These are phyloP conservation scores for Vigna reflexopilosa DNA, from an alignment of 306 rosid genomes.

Conservation along the genomic window DNA sequence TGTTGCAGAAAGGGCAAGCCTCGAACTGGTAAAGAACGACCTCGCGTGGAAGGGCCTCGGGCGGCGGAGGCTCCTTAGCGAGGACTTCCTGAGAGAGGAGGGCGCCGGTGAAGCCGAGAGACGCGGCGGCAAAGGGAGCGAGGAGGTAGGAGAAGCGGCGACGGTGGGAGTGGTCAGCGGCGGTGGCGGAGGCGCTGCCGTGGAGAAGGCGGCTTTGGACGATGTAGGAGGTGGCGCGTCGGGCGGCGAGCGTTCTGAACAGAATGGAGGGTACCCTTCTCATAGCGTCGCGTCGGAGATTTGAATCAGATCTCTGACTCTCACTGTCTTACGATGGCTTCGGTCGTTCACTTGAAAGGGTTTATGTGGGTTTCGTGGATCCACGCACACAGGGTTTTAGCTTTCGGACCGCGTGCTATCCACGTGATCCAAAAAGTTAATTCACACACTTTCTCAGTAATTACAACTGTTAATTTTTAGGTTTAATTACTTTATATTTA, in stretches of 20 bases:
- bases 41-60: slow-evolving; percentile 64
- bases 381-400: slow-evolving; percentile 43
- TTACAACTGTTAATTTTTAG: too few species aligned
- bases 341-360: slow-evolving; percentile 18
- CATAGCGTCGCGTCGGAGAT: slow-evolving; percentile 46
- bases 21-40: slow-evolving; percentile 92
- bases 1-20: slow-evolving; percentile 96
- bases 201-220: slow-evolving; percentile 57
- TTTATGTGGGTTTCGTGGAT: slow-evolving; percentile 33
- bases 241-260: slow-evolving; percentile 63
- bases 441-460: neutral
- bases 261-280: slow-evolving; percentile 66
- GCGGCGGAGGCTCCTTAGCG: slow-evolving; percentile 80
- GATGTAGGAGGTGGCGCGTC: slow-evolving; percentile 47
- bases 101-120: slow-evolving; percentile 69
- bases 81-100: slow-evolving; percentile 59
- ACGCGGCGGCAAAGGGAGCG: slow-evolving; percentile 42
- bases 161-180: slow-evolving; percentile 37
- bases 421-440: neutral
- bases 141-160: slow-evolving; percentile 56
- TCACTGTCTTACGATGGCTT: neutral
- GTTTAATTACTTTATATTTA: too few species aligned
- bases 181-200: slow-evolving; percentile 50
- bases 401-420: neutral
- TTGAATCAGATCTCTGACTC: neutral